Conservation (phyloP, 2,329 filamentous ascomycete genomes). For the Stagonosporopsis chrysanthemi region DNA sequence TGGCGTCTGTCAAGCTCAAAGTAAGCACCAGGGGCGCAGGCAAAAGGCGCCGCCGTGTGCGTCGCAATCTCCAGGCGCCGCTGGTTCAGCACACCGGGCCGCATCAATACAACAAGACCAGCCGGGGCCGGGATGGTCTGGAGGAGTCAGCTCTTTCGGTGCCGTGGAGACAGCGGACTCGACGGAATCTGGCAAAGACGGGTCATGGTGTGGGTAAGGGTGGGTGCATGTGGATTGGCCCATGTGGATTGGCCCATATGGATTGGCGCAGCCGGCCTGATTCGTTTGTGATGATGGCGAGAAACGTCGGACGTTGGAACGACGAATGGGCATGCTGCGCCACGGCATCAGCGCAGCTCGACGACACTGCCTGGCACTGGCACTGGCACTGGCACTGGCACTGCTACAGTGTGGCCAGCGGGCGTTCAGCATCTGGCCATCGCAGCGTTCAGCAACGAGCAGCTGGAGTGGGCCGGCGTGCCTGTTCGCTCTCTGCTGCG, state of each 20-base stretch:
- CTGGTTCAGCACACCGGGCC: constrained; percentile 9
- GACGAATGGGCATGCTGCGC: background rate
- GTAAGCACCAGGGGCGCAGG: constrained; percentile 4
- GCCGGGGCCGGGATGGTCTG: constrained; percentile 10
- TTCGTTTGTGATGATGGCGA: constrained; percentile 27
- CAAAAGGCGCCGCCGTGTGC: constrained; percentile 7
- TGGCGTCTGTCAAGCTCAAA: background rate
- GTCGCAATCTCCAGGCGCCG: constrained; percentile 41
- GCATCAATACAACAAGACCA: constrained; percentile 18
- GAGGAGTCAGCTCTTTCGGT: constrained; percentile 5
- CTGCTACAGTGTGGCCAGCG: too few relatives aligned
- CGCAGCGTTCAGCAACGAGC: too few relatives aligned
- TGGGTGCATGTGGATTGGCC: constrained; percentile 26
- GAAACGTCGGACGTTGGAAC: constrained; percentile 33
- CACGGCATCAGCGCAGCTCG: background rate
- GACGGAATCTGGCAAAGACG: constrained; percentile 24
- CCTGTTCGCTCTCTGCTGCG: too few relatives aligned
- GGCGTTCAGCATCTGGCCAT: too few relatives aligned
- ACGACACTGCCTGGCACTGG: too few relatives aligned
- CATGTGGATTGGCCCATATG: constrained; percentile 17
- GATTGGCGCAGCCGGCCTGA: constrained; percentile 26
- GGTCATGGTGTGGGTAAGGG: constrained; percentile 24
- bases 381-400: too few relatives aligned
- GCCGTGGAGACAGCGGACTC: constrained; percentile 13
- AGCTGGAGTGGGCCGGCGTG: too few relatives aligned